A percentile compares a stretch with the other conserved stretches of the same genome.
Evolutionary conservation across 805 yeast species (phyloP).

Genomic region (Yamadazyma akitaensis): DNA sequence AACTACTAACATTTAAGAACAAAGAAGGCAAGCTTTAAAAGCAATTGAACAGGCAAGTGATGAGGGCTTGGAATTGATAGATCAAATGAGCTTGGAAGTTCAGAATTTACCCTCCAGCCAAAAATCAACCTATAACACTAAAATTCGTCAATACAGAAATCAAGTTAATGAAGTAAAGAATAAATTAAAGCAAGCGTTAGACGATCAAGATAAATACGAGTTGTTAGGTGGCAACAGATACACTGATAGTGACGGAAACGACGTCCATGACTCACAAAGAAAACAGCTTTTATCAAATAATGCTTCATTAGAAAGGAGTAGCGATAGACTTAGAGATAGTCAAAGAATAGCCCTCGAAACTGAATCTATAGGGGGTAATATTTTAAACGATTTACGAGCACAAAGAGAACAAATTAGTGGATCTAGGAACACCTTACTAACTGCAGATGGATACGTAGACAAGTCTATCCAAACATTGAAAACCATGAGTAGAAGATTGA

Average conservation of each 20-base stretch:
- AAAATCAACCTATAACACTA: slow-evolving; percentile 69
- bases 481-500: slow-evolving; percentile 88
- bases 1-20: slow-evolving; percentile 34
- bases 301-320: slow-evolving; percentile 74
- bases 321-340: slow-evolving; percentile 80
- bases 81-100: slow-evolving; percentile 84
- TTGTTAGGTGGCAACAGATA: slow-evolving; percentile 70
- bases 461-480: slow-evolving; percentile 81
- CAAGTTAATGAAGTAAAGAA: slow-evolving; percentile 57
- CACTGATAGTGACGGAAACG: slow-evolving; percentile 31
- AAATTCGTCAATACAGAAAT: slow-evolving; percentile 66
- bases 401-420: slow-evolving; percentile 91
- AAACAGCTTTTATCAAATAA: slow-evolving; percentile 75
- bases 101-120: slow-evolving; percentile 75
- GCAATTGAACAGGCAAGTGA: slow-evolving; percentile 69
- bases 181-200: slow-evolving; percentile 54
- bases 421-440: slow-evolving; percentile 78
- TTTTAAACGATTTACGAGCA: slow-evolving; percentile 80
- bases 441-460: slow-evolving; percentile 93
- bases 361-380: slow-evolving; percentile 86
- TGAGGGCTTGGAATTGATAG: slow-evolving; percentile 75
- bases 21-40: slow-evolving; percentile 52
- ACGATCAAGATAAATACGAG: slow-evolving; percentile 67
- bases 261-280: slow-evolving; percentile 62
- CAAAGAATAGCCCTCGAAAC: slow-evolving; percentile 91